Percentiles rank a stretch among this genome's conserved stretches.
These are phyloP conservation scores for Periglandula ipomoeae DNA, from an alignment of 2,329 filamentous ascomycete genomes.

Conservation along the genomic window DNA sequence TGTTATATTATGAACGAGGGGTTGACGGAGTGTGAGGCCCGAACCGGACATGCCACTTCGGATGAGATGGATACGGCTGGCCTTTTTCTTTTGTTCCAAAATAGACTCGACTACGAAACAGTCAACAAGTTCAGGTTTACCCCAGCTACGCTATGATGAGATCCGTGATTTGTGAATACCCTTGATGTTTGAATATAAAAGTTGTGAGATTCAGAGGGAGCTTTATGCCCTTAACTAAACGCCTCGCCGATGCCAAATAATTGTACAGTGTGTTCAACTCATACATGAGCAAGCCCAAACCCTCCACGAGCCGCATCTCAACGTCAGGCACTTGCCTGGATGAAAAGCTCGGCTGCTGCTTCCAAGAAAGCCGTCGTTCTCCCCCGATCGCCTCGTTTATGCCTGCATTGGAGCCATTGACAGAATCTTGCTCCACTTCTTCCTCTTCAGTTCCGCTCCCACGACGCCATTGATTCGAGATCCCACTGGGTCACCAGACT, in stretches of 20 bases:
- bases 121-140: neutral
- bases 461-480: conserved; percentile 88
- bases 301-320: neutral
- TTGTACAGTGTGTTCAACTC: conserved; percentile 24
- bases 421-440: conserved; percentile 97
- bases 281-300: conserved; percentile 11
- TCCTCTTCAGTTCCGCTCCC: conserved; percentile 77
- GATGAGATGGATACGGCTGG: no score
- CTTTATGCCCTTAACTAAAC: conserved; percentile 19
- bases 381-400: conserved; percentile 19
- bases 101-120: neutral
- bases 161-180: neutral
- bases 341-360: neutral
- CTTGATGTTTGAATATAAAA: neutral
- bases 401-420: conserved; percentile 74
- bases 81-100: neutral
- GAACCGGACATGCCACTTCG: no score
- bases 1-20: neutral
- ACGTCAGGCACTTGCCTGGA: neutral
- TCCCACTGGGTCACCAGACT: conserved; percentile 90
- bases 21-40: no score
- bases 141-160: no score
- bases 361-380: neutral
- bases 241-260: conserved; percentile 27
- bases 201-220: conserved; percentile 6